Base-by-base conservation (phyloP, 306 rosid species). In the Vigna hirtella region DNA sequence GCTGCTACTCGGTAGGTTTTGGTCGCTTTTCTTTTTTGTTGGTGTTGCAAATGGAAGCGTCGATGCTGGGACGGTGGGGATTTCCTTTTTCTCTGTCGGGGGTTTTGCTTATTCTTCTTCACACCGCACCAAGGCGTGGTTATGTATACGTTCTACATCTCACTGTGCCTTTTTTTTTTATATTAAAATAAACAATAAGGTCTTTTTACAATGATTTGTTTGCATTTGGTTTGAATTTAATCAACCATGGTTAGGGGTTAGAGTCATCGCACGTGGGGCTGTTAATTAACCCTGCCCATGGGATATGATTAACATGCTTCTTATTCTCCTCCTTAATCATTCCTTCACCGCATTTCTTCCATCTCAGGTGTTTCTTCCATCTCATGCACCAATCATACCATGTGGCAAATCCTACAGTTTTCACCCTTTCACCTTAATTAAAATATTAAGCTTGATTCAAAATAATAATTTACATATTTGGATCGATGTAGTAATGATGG, bases 181-280 rank as follows among this genome's bases (percentile, higher is more conserved):
- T 45, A 45, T 45, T 45, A 9, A 45, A 45, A 12, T 3, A 9
- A 45, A 45, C 3, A 45, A 4, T 3, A 45, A 0, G 1, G 1
- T 3, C 15, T 0, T 45, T 42, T 42, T 2, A 2, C 47, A 2
- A 45, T 12, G 16, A 45, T 45, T 45, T 45, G 5, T 12, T 45
- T 45, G 5, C 5, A 45, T 12, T 45, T 45, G 50, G 50, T 14
- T 45, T 45, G 5, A 45, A 45, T 3, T 14, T 42, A 45, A 12
- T 45, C 5, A 45, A 45, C 50, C 50, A 45, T 45, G 15, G 50
- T 45, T 45, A 45, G 15, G 12, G 14, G 77, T 70, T 81, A 59
- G 51, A 22, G 57, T 28, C 7, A 70, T 73, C 50, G 48, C 85
- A 82, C 85, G 85, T 82, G 85, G 28, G 74, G 64, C 48, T 22